Evolutionary conservation across 129 eudicot species (phyloP).

Genomic region (Solidago caesia): DNA sequence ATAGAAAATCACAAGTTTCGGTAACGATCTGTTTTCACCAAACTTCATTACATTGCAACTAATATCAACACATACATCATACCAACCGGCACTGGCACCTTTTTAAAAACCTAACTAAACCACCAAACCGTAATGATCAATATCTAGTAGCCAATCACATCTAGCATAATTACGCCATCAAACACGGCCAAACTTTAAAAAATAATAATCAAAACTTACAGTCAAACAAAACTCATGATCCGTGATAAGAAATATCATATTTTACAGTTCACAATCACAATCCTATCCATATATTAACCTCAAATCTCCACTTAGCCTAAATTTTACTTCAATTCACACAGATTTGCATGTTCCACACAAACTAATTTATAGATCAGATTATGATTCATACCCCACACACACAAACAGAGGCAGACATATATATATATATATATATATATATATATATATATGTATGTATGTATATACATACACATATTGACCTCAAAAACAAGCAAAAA

Average conservation of each 20-base stretch:
- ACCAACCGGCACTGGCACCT: background rate
- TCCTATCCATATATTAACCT: background rate
- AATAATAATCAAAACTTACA: background rate
- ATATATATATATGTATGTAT: no score
- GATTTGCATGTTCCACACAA: no score
- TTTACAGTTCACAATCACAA: background rate
- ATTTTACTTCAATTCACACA: no score
- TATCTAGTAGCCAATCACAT: background rate
- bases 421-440: no score
- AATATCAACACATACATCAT: background rate
- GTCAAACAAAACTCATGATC: constrained; percentile 8
- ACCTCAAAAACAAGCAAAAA: no score
- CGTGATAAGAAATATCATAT: background rate
- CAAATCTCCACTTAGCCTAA: background rate
- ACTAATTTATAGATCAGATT: no score
- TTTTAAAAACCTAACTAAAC: background rate
- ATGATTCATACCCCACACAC: no score
- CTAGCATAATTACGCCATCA: background rate
- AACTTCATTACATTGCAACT: background rate
- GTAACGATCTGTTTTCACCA: background rate
- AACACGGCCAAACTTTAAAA: background rate
- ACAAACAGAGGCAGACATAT: no score
- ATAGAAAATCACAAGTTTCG: background rate
- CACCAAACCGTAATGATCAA: constrained; percentile 8
- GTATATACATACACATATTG: no score